Conservation (phyloP, 2,329 filamentous ascomycete species). For the Fusarium tanahbumbuense region DNA sequence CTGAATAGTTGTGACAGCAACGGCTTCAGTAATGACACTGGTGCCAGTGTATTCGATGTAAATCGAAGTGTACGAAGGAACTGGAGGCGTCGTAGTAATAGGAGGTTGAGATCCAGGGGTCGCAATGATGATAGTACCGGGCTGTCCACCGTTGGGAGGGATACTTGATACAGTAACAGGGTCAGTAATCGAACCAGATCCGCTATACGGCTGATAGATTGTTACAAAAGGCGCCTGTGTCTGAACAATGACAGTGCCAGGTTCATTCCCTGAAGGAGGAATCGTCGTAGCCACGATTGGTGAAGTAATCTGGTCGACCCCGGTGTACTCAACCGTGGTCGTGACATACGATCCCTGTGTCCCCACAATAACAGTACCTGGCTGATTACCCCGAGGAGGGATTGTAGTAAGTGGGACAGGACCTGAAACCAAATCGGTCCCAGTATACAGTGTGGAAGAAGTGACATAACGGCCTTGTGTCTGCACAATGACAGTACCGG, state of each 20-base stretch:
- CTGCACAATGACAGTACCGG: slow-evolving; percentile 19
- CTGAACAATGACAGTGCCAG: slow-evolving; percentile 25
- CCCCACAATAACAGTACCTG: slow-evolving; percentile 17
- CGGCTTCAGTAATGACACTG: slow-evolving; percentile 11
- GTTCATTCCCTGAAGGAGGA: slow-evolving; percentile 9
- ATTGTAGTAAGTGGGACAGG: slow-evolving; percentile 21
- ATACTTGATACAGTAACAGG: slow-evolving; percentile 27
- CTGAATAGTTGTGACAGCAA: slow-evolving; percentile 22
- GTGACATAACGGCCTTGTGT: slow-evolving; percentile 13
- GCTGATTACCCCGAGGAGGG: slow-evolving; percentile 12
- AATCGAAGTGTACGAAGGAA: slow-evolving; percentile 25
- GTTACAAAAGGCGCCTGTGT: slow-evolving; percentile 20
- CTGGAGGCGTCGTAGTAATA: slow-evolving; percentile 22
- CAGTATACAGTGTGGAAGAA: slow-evolving; percentile 18
- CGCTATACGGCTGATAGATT: slow-evolving; percentile 12
- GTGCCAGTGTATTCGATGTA: slow-evolving; percentile 22
- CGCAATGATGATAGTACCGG: slow-evolving; percentile 22
- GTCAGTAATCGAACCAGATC: slow-evolving; percentile 15
- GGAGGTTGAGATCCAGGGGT: slow-evolving; percentile 9
- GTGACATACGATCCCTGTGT: slow-evolving; percentile 25
- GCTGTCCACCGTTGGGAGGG: slow-evolving; percentile 12
- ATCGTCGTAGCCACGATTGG: slow-evolving; percentile 11
- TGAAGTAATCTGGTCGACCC: slow-evolving; percentile 7
- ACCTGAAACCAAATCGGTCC: slow-evolving; percentile 1
- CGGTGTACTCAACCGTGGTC: slow-evolving; percentile 7